Base-by-base conservation (phyloP, 179 eudicot species). In the Actinidia chinensis region DNA sequence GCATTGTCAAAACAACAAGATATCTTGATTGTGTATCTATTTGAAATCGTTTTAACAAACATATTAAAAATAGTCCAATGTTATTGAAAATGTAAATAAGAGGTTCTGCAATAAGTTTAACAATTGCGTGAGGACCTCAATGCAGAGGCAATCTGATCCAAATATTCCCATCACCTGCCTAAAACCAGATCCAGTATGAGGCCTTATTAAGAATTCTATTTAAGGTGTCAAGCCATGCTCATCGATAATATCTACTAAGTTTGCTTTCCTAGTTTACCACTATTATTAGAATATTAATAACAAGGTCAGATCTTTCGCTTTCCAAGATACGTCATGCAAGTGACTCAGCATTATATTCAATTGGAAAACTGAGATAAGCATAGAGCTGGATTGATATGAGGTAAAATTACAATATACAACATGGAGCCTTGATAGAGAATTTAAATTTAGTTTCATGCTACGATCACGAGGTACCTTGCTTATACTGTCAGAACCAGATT, bases 391-490 rank as follows among this genome's bases (percentile, higher is more conserved):
- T 22, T 22, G 17, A 47, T 60, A 40, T 25, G 67, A 71, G 44
- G 47, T 43, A 14, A 48, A 58, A 73, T 1, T 63, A 73, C 61
- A 73, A 72, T 9, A 11, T 20, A 60, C 14, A 56, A 22, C 20
- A 58, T 67, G 59, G 22, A 42, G 47, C 52, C 40, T 64, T 1
- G 8, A 9, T 28, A 46, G 17, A 71, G 65, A 63, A 59, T 22
- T n/a, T 50, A 36, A 36, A 36, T 36, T 36, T 36, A 36, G 55
- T 65, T 13, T 51, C 61, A 15, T 22, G 40, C 60, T 22, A 64
- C 61, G 47, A 40, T 70, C 76, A 72, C 55, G 75, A 87, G 72
- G 73, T 80, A 91, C 95, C 94, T 90, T 84, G 22, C 73, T 79
- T 73, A 64, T 80, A 68, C 72, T 76, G 52, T 81, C 87, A 78